Base-by-base conservation (phyloP, 371 early-diverging fungal genomes). In the Circinella minor region DNA sequence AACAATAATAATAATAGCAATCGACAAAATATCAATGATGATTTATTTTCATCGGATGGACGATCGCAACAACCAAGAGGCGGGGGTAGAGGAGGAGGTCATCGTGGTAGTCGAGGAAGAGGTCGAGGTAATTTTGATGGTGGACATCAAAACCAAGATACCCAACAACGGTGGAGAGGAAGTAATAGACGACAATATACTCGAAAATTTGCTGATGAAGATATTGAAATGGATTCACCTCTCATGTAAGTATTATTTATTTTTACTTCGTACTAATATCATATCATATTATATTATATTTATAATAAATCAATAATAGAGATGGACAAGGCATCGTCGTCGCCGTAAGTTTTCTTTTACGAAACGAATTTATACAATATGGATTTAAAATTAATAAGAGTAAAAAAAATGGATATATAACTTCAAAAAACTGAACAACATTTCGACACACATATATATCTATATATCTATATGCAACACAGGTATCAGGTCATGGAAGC, bases 401-500 rank as follows among this genome's bases (percentile, higher is more conserved):
- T 17, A 8, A 36, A 27, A 38, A 4, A 37, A 59, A 37, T 46
- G 43, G 43, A 9, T 10, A 51, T 10, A 59, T n/a, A 43, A 18
- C 6, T 55, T 5, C 8, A 9, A 13, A n/a, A 8, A 51, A 51
- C 51, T 51, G 51, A 51, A n/a, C 51, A n/a, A 51, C 4, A 13
- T 5, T 51, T 43, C 43, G 43, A 43, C 43, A 15, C 51, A 51
- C 15, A 51, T 15, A 51, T 15, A 51, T 15, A 51, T 59, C 14
- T 47, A 37, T 4, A 51, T 49, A 27, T 36, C 15, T 5, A 43
- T 9, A 43, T 27, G 4, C 20, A 47, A 36, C 13, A 55, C 72
- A 82, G 83, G 71, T 82, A 13, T 51, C 78, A 11, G 81, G 81
- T 8, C 74, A 74, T 71, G 81, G 79, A 36, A 63, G 65, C 36